phyloP scores from a whole-genome alignment of 495 filamentous ascomycete species.

The Friedmanniomyces simplex region DNA sequence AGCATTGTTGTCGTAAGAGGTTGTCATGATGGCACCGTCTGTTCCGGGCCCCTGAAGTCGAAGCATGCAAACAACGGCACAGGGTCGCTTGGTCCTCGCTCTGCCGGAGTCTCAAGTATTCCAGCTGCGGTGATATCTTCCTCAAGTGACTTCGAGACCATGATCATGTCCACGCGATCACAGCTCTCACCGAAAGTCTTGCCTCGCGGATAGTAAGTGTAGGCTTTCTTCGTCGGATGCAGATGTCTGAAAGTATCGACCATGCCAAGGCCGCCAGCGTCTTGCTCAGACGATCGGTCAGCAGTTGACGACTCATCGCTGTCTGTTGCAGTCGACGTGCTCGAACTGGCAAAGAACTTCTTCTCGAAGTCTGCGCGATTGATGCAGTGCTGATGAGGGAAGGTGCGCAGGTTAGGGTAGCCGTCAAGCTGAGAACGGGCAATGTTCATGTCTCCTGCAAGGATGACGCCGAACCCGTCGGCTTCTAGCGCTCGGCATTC shows the following conservation, averaged over 20 bases:
- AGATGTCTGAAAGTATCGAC: slow-evolving; percentile 29
- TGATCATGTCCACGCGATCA: slow-evolving; percentile 31
- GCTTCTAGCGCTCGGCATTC: slow-evolving; percentile 33
- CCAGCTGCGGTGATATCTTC: slow-evolving; percentile 18
- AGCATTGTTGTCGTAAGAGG: background rate
- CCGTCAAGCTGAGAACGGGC: slow-evolving; percentile 35
- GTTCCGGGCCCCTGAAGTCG: background rate
- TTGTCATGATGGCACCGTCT: background rate
- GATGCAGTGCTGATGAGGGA: slow-evolving; percentile 35
- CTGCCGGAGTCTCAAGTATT: slow-evolving; percentile 26
- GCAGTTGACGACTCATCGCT: background rate
- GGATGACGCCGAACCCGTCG: slow-evolving; percentile 32
- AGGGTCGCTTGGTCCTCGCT: slow-evolving; percentile 31
- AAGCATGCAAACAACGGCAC: slow-evolving; percentile 25
- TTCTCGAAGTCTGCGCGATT: slow-evolving; percentile 41
- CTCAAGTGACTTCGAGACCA: slow-evolving; percentile 20
- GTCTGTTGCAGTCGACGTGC: background rate
- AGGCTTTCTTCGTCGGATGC: slow-evolving; percentile 22
- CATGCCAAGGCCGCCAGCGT: slow-evolving; percentile 3
- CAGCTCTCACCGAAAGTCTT: slow-evolving; percentile 27
- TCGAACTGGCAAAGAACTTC: slow-evolving; percentile 32
- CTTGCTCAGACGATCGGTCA: background rate
- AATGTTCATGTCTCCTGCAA: slow-evolving; percentile 44
- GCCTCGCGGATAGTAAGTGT: slow-evolving; percentile 29
- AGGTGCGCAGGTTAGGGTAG: slow-evolving; percentile 34